Evolutionary conservation across 495 filamentous ascomycete genomes (phyloP).

Genomic region (Aspergillus incahuasiensis): DNA sequence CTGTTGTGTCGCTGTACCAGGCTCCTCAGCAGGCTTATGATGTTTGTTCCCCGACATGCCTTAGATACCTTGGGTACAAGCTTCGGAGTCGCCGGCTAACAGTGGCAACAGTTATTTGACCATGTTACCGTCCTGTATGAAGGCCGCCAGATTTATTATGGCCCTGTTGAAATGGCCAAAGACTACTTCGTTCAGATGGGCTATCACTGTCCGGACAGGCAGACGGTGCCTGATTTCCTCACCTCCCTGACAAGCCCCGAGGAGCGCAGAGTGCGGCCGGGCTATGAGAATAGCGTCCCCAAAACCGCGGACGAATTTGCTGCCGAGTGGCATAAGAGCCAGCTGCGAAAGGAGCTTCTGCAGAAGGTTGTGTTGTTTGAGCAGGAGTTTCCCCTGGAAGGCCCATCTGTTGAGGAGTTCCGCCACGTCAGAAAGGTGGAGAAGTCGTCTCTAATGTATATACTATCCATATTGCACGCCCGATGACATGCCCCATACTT

Average conservation of each 20-base stretch:
- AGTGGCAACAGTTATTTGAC: conserved; percentile 32
- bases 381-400: conserved; percentile 34
- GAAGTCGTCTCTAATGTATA: no score
- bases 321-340: conserved; percentile 27
- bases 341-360: conserved; percentile 44
- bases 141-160: conserved; percentile 65
- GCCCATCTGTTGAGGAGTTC: background rate
- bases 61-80: no score
- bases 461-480: no score
- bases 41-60: conserved; percentile 20
- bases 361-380: conserved; percentile 53
- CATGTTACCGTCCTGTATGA: conserved; percentile 60
- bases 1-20: conserved; percentile 79
- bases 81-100: no score
- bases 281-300: conserved; percentile 61
- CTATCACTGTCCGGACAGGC: conserved; percentile 54
- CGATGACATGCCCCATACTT: no score
- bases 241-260: conserved; percentile 67
- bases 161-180: conserved; percentile 53
- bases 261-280: conserved; percentile 58
- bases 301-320: conserved; percentile 70
- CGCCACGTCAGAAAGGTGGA: no score
- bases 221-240: conserved; percentile 70
- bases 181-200: conserved; percentile 61
- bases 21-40: conserved; percentile 79